Evolutionary conservation across 1,139 yeast species (phyloP).

Genomic region (Hyphopichia fennica): DNA sequence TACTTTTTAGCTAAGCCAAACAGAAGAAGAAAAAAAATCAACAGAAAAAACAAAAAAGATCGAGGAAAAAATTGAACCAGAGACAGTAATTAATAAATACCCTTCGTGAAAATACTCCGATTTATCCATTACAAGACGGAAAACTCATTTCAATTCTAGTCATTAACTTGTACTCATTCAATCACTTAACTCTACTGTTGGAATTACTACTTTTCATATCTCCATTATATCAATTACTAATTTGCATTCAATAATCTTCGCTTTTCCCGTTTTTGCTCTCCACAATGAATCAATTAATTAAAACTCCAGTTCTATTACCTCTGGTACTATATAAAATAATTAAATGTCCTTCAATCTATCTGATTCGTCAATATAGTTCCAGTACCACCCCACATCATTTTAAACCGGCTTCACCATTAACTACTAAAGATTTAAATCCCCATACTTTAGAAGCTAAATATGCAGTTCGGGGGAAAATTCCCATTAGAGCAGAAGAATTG

Average conservation of each 20-base stretch:
- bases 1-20: no score
- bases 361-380: background rate
- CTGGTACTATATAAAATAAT: background rate
- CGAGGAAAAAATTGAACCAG: background rate
- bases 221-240: no score
- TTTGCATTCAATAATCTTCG: no score
- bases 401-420: constrained; percentile 22
- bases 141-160: no score
- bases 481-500: constrained; percentile 89
- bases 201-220: no score
- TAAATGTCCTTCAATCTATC: background rate
- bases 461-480: constrained; percentile 93
- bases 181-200: no score
- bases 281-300: no score
- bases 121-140: background rate
- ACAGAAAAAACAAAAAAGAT: background rate
- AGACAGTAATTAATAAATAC: no score
- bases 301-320: no score
- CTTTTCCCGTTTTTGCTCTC: no score
- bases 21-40: background rate
- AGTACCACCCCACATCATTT: constrained; percentile 8
- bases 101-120: background rate
- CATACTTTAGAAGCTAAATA: constrained; percentile 82
- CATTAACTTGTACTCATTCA: no score
- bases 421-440: constrained; percentile 58